phyloP scores from a whole-genome alignment of 306 rosid species.

The Acacia crassicarpa region DNA sequence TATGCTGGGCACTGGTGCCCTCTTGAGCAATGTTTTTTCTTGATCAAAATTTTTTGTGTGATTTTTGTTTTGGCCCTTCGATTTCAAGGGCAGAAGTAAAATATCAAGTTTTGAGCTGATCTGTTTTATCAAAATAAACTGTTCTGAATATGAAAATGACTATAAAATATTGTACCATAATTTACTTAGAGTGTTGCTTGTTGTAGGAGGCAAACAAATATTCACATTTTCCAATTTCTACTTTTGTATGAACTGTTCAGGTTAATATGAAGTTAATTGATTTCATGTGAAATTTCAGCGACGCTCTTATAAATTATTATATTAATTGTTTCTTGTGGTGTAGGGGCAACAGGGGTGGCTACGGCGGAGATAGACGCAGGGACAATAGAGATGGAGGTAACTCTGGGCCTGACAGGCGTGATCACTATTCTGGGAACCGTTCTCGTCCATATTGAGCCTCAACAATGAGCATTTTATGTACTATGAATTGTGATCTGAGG shows the following conservation, averaged over 20 bases:
- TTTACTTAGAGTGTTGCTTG: neutral
- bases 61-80: neutral
- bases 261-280: neutral
- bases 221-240: neutral
- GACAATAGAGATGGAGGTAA: slow-evolving; percentile 82
- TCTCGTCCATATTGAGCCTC: slow-evolving; percentile 82
- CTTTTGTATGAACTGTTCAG: neutral
- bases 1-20: neutral
- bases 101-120: neutral
- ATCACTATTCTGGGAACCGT: slow-evolving; percentile 87
- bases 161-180: neutral
- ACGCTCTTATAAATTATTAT: neutral
- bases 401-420: slow-evolving; percentile 91
- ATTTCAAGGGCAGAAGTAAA: neutral
- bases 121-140: neutral
- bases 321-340: slow-evolving; percentile 23
- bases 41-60: neutral
- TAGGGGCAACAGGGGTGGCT: slow-evolving; percentile 94
- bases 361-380: slow-evolving; percentile 93
- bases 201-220: neutral
- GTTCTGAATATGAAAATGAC: neutral
- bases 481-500: slow-evolving; percentile 79
- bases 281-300: neutral
- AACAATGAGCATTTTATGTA: slow-evolving; percentile 66
- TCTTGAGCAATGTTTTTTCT: neutral